Evolutionary conservation across 75 land plant species (phyloP).

Genomic region (Isoetes taiwanensis): DNA sequence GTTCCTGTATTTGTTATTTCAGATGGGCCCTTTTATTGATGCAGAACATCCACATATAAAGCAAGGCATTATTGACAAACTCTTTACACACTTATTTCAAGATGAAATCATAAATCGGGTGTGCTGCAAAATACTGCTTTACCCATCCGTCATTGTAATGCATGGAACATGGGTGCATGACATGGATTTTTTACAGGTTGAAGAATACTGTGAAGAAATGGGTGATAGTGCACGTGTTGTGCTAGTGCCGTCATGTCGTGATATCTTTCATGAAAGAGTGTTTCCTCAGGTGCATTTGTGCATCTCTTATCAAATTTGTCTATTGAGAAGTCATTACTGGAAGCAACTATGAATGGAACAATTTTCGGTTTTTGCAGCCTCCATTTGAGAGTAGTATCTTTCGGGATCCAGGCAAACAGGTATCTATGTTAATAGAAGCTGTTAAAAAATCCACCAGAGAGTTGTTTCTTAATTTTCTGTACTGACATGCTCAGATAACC

Average conservation of each 20-base stretch:
- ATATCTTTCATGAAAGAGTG: conserved; percentile 82
- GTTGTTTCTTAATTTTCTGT: background rate
- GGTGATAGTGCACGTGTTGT: conserved; percentile 57
- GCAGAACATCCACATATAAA: conserved; percentile 82
- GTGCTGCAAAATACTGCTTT: background rate
- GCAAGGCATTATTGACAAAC: conserved; percentile 44
- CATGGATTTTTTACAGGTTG: conserved; percentile 36
- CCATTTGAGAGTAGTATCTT: conserved; percentile 36
- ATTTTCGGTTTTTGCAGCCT: conserved; percentile 43
- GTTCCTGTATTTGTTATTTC: background rate
- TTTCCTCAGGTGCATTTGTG: conserved; percentile 76
- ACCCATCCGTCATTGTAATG: background rate
- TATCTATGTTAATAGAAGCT: conserved; percentile 3
- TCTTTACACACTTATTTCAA: conserved; percentile 61
- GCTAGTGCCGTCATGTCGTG: conserved; percentile 77
- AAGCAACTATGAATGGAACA: no score
- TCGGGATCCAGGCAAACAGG: conserved; percentile 54
- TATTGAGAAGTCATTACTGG: no score
- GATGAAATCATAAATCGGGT: conserved; percentile 69
- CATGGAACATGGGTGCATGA: background rate
- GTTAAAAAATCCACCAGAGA: background rate
- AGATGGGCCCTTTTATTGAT: conserved; percentile 96
- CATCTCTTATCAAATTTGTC: background rate
- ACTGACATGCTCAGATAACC: background rate
- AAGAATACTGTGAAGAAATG: conserved; percentile 70